Conservation (phyloP, 768 basidiomycete genomes). For the Agrocybe pediades region DNA sequence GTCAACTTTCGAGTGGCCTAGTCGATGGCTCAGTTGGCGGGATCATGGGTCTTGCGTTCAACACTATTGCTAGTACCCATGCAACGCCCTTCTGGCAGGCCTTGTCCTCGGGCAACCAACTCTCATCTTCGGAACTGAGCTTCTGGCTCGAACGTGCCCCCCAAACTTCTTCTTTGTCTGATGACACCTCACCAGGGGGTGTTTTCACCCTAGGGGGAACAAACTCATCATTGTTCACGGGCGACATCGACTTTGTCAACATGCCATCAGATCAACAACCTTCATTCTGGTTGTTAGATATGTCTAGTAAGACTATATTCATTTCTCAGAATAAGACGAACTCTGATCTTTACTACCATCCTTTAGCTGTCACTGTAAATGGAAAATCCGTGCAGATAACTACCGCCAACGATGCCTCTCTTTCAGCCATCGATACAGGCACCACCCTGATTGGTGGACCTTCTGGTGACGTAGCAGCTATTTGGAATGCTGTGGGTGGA, state of each 20-base stretch:
- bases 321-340: no score
- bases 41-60: constrained; percentile 77
- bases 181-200: constrained; percentile 57
- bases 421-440: constrained; percentile 91
- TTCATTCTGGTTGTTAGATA: constrained; percentile 62
- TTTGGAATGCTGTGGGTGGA: constrained; percentile 71
- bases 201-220: constrained; percentile 73
- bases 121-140: constrained; percentile 55
- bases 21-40: constrained; percentile 48
- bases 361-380: constrained; percentile 50
- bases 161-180: constrained; percentile 22
- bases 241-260: constrained; percentile 67
- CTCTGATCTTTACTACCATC: background rate
- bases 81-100: constrained; percentile 68
- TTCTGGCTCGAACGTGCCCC: constrained; percentile 65
- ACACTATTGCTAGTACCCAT: constrained; percentile 57
- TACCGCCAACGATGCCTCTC: constrained; percentile 38
- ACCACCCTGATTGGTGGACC: constrained; percentile 95
- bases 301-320: constrained; percentile 35
- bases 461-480: constrained; percentile 49
- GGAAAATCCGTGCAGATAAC: constrained; percentile 45
- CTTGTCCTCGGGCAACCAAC: constrained; percentile 27
- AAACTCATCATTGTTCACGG: constrained; percentile 59
- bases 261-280: constrained; percentile 39
- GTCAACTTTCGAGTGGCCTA: background rate